Percentiles rank a stretch among this genome's conserved stretches.
These are phyloP conservation scores for Boletus insuetus DNA, from an alignment of 768 basidiomycete genomes.

Conservation along the genomic window DNA sequence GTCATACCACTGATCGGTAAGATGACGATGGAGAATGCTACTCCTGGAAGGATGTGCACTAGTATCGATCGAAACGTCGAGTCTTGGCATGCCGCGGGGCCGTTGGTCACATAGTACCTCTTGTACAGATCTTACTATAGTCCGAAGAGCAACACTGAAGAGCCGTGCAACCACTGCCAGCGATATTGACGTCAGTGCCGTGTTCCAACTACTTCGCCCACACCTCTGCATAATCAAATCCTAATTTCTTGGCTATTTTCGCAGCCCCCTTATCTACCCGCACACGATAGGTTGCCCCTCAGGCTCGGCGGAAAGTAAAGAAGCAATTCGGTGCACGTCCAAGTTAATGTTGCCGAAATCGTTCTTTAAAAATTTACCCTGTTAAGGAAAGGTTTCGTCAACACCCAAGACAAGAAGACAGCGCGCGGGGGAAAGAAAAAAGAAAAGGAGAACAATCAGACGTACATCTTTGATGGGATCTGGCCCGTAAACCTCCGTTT, in stretches of 20 bases:
- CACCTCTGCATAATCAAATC: slow-evolving; percentile 91
- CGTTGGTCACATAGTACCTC: no score
- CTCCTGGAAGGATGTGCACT: no score
- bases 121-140: no score
- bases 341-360: slow-evolving; percentile 96
- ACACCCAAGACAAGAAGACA: background rate
- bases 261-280: slow-evolving; percentile 76
- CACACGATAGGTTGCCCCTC: slow-evolving; percentile 11
- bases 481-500: slow-evolving; percentile 81
- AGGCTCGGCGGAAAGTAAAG: slow-evolving; percentile 8
- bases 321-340: slow-evolving; percentile 48
- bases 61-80: no score
- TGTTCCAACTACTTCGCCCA: no score
- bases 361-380: slow-evolving; percentile 95
- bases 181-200: no score
- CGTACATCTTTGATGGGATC: slow-evolving; percentile 83
- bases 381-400: slow-evolving; percentile 9
- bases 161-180: no score
- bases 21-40: background rate
- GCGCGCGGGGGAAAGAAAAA: background rate
- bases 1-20: background rate
- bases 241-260: slow-evolving; percentile 85
- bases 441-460: slow-evolving; percentile 38
- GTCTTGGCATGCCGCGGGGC: no score
- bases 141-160: no score